These are phyloP conservation scores for Chondrus crispus DNA, from an alignment of 23 red algal genomes.

Conservation along the genomic window DNA sequence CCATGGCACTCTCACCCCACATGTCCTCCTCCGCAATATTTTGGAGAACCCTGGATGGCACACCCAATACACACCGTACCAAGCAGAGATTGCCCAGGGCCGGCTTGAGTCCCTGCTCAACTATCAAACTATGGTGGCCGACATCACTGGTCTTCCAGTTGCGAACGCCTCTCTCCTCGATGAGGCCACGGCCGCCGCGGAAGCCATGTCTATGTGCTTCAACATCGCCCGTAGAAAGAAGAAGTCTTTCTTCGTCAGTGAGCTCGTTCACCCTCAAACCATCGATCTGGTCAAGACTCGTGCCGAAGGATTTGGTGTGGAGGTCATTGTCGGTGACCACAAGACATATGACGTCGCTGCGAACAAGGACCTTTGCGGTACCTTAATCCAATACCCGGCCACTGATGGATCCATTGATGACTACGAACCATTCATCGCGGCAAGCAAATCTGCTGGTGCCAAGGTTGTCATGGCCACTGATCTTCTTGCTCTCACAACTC, in stretches of 20 bases:
- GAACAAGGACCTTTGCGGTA: conserved; percentile 63
- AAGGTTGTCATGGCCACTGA: conserved; percentile 95
- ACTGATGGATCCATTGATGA: conserved; percentile 83
- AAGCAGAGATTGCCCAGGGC: conserved; percentile 97
- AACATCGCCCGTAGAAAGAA: conserved; percentile 81
- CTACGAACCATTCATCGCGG: conserved; percentile 55
- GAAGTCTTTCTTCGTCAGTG: conserved; percentile 77
- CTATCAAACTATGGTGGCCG: conserved; percentile 97
- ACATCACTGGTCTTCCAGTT: conserved; percentile 96
- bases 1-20: conserved; percentile 85
- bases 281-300: conserved; percentile 84
- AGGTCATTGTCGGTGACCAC: conserved; percentile 76
- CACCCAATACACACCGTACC: conserved; percentile 99
- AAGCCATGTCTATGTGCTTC: conserved; percentile 98
- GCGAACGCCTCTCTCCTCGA: conserved; percentile 93
- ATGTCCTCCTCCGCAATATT: conserved; percentile 88
- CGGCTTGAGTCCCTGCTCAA: conserved; percentile 96
- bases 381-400: conserved; percentile 92
- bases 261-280: conserved; percentile 89
- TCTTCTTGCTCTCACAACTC: conserved; percentile 81
- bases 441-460: conserved; percentile 65
- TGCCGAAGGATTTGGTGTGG: conserved; percentile 89
- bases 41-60: conserved; percentile 99
- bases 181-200: conserved; percentile 94
- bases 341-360: conserved; percentile 42